Percentiles rank a stretch among this genome's conserved stretches.
These are phyloP conservation scores for Solanum bulbocastanum DNA, from an alignment of 257 asterid species.

Conservation along the genomic window DNA sequence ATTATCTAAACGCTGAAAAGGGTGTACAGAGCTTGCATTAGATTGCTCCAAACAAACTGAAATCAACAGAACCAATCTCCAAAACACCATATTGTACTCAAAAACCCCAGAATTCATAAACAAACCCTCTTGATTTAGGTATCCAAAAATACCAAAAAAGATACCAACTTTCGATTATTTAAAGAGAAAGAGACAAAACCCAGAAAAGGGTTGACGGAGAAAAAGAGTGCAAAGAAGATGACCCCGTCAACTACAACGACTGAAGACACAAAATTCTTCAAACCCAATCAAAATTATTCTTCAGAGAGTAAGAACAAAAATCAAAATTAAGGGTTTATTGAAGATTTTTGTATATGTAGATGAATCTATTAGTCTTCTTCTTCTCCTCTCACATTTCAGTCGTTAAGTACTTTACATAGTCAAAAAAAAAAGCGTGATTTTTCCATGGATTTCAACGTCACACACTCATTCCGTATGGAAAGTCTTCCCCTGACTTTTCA, in stretches of 20 bases:
- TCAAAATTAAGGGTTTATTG: background rate
- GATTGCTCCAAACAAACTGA: background rate
- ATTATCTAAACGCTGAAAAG: background rate
- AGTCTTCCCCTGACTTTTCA: background rate
- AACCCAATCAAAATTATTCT: background rate
- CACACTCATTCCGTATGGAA: background rate
- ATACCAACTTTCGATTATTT: background rate
- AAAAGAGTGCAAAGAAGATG: slow-evolving; percentile 3
- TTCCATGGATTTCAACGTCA: background rate
- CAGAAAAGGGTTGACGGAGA: slow-evolving; percentile 23
- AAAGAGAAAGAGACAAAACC: background rate
- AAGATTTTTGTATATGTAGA: background rate
- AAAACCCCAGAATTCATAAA: background rate
- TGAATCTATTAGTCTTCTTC: background rate
- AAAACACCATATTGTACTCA: background rate
- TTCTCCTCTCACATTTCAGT: background rate
- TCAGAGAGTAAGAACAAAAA: background rate
- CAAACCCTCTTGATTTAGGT: background rate
- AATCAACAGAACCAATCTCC: background rate
- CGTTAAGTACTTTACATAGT: background rate
- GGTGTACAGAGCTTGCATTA: background rate
- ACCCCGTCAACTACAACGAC: background rate
- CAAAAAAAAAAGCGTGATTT: background rate
- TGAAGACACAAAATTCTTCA: background rate
- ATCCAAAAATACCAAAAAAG: background rate